These are phyloP conservation scores for Mesotaenium endlicherianum DNA, from an alignment of 139 green algal species.

Conservation along the genomic window DNA sequence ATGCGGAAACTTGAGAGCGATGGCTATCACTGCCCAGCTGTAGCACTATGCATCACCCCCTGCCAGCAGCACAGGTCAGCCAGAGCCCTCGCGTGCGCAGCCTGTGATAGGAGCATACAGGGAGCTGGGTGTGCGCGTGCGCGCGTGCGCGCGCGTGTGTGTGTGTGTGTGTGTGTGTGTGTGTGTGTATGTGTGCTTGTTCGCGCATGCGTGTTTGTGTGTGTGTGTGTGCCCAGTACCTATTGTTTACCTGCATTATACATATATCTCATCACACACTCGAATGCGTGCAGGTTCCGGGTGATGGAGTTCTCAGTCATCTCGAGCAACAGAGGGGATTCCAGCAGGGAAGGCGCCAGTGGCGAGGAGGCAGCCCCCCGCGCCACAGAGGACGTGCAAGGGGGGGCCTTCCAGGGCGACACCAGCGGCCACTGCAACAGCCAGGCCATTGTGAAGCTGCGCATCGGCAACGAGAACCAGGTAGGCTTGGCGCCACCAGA, in stretches of 20 bases:
- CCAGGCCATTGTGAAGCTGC: conserved; percentile 51
- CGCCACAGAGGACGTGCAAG: not conserved
- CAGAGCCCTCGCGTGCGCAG: too few species aligned
- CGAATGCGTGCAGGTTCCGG: conserved; percentile 23
- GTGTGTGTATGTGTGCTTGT: not conserved
- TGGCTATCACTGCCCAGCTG: too few species aligned
- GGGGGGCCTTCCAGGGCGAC: not conserved
- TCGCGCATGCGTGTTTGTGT: not conserved
- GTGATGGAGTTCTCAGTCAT: conserved; percentile 58
- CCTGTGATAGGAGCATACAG: too few species aligned
- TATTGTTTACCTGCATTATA: not conserved
- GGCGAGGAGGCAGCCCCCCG: not conserved
- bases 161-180: not conserved
- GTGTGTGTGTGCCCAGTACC: not conserved
- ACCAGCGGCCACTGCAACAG: conserved; percentile 1
- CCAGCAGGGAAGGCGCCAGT: not conserved
- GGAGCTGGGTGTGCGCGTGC: too few species aligned
- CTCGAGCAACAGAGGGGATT: conserved; percentile 24
- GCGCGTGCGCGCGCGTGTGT: too few species aligned
- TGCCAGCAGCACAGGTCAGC: too few species aligned
- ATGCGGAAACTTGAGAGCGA: too few species aligned
- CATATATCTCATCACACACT: not conserved
- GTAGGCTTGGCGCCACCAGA: too few species aligned
- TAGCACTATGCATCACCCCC: too few species aligned
- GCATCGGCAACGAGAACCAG: not conserved